Evolutionary conservation across 2,329 filamentous ascomycete genomes (phyloP), one percentile per base, ranked within the genome.

Genomic region (Parascedosporium putredinis): DNA sequence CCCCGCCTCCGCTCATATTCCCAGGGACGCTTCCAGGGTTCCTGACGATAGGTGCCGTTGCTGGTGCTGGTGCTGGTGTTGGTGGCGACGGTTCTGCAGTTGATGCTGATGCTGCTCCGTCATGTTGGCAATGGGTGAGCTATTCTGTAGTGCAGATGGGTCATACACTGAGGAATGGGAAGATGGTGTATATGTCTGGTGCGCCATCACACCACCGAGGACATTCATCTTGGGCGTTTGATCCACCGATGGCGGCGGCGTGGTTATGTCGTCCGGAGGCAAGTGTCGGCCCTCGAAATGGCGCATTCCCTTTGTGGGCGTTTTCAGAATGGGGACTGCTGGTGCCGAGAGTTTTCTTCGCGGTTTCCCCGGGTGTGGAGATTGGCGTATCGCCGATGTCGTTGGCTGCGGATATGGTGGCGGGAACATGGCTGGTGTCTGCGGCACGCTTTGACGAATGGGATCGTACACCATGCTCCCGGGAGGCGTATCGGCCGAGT

Each of bases 401-500:
- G 67, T 70, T 0, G 71, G 67, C 50, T 77, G 74, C 1, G 73
- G 70, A 48, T 76, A 73, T 1, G 70, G 62, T 0, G 74, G 65
- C 0, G 74, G 70, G 46, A 72, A 75, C 58, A 78, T 73, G 23
- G 65, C 62, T 2, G 65, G 60, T 3, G 67, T 55, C 33, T 78
- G 76, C 0, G 75, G 75, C 0, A 77, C 62, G 51, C 71, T 77
- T 54, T 76, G 74, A 2, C 78, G 70, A 51, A 80, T 78, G 0
- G 78, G 75, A 50, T 81, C 78, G 51, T 79, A 81, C 2, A 76
- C 71, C 74, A 79, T 78, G 55, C 76, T 79, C 2, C 76, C 75
- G 0, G 76, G 73, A 1, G 75, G 71, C 2, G 74, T 76, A 20
- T 69, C 66, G 6, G 69, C 69, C 2, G 72, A 68, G 9, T 55